A percentile compares a stretch with the other conserved stretches of the same genome.
Evolutionary conservation across 73 alveolate genomes (phyloP).

Genomic region (Stentor roeselii): DNA sequence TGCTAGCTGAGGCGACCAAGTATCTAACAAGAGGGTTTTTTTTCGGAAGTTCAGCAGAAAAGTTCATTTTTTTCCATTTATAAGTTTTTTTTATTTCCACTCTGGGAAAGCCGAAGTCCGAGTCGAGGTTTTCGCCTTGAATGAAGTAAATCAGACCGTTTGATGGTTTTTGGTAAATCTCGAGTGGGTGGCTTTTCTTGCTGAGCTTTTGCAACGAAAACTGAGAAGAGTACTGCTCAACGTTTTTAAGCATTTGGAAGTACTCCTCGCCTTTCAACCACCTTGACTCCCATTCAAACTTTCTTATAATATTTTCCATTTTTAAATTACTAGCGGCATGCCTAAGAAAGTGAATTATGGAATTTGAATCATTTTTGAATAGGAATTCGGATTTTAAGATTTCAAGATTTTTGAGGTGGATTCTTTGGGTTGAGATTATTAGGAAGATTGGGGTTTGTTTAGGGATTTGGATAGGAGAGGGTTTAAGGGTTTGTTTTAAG

Average conservation of each 20-base stretch:
- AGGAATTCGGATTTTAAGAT: no score
- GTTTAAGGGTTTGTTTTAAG: no score
- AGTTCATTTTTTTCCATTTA: conserved; percentile 76
- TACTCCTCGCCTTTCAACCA: conserved; percentile 75
- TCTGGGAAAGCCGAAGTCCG: conserved; percentile 69
- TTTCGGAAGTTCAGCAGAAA: conserved; percentile 69
- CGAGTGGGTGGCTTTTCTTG: conserved; percentile 54
- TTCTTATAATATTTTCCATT: background rate
- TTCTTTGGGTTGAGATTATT: no score
- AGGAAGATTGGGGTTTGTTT: no score
- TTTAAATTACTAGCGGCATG: background rate
- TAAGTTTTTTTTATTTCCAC: conserved; percentile 47
- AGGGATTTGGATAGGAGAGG: no score
- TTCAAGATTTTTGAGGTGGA: no score
- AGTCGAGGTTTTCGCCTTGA: conserved; percentile 55
- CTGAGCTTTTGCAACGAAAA: conserved; percentile 33
- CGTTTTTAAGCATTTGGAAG: conserved; percentile 37
- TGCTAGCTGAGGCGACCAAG: conserved; percentile 65
- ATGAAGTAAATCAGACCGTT: conserved; percentile 62
- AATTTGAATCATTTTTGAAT: no score
- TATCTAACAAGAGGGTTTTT: conserved; percentile 56
- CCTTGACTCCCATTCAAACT: conserved; percentile 55
- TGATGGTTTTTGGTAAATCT: conserved; percentile 50
- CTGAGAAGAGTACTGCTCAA: conserved; percentile 42
- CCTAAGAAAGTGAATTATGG: no score